These are phyloP conservation scores for Aspergillus sp. DNA, from an alignment of 2,329 filamentous ascomycete species.

Conservation along the genomic window DNA sequence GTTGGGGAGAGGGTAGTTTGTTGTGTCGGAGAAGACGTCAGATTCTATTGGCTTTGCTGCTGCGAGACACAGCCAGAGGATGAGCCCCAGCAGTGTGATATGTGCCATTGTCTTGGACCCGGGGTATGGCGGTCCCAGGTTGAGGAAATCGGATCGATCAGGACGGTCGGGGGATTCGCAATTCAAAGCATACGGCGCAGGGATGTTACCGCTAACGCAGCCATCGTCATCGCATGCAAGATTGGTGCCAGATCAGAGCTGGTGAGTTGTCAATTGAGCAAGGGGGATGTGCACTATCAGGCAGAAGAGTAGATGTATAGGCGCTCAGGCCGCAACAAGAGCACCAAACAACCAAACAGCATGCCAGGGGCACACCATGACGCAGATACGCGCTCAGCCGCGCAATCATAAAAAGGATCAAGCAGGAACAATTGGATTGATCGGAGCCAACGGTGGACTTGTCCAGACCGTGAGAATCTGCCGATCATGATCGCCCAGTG, in stretches of 20 bases:
- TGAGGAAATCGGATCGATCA: not conserved
- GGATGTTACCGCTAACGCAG: not conserved
- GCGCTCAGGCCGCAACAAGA: too few species aligned
- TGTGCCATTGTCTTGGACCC: not conserved
- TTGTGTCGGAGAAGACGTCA: constrained; percentile 27
- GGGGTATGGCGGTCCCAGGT: not conserved
- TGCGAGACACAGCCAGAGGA: constrained; percentile 15
- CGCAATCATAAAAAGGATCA: not conserved
- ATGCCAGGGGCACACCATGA: not conserved
- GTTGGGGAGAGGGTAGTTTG: constrained; percentile 27
- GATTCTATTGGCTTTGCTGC: constrained; percentile 5
- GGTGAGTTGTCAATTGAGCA: too few species aligned
- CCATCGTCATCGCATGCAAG: not conserved
- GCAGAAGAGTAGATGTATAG: too few species aligned
- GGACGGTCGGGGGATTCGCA: not conserved
- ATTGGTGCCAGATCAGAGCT: too few species aligned
- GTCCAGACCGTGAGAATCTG: too few species aligned
- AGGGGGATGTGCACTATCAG: too few species aligned
- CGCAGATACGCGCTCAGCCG: not conserved
- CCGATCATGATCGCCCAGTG: too few species aligned
- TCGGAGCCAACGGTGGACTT: too few species aligned
- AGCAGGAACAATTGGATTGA: too few species aligned
- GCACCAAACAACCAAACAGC: too few species aligned
- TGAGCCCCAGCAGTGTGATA: constrained; percentile 9
- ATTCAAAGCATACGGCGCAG: not conserved